Evolutionary conservation across 2,329 filamentous ascomycete genomes (phyloP).

Genomic region (Pseudogymnoascus sp.): DNA sequence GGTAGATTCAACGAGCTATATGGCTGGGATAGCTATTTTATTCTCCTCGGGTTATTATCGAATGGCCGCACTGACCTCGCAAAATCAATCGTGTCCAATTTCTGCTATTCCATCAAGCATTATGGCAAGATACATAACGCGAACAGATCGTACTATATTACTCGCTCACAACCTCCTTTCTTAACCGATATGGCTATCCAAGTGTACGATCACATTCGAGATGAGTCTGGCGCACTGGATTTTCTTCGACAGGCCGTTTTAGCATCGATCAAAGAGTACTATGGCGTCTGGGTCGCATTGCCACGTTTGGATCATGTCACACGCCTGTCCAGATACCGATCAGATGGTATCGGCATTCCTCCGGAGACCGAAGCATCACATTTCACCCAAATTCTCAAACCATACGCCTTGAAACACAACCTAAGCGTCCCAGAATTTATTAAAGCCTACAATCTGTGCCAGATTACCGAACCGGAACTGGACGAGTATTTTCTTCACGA

Average conservation of each 20-base stretch:
- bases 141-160: conserved; percentile 94
- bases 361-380: conserved; percentile 47
- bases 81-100: conserved; percentile 92
- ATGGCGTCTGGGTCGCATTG: conserved; percentile 11
- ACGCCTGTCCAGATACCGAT: conserved; percentile 41
- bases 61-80: conserved; percentile 80
- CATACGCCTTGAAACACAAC: conserved; percentile 49
- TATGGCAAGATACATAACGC: conserved; percentile 98
- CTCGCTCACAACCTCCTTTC: conserved; percentile 90
- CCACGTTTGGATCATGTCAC: conserved; percentile 40
- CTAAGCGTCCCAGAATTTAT: conserved; percentile 83
- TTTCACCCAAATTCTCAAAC: conserved; percentile 35
- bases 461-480: conserved; percentile 74
- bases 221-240: conserved; percentile 70
- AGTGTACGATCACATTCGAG: conserved; percentile 88
- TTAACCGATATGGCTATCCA: conserved; percentile 94
- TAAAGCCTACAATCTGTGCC: conserved; percentile 72
- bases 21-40: conserved; percentile 99
- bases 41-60: conserved; percentile 79
- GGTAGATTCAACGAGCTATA: conserved; percentile 98
- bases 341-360: conserved; percentile 42
- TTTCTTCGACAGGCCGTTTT: conserved; percentile 75
- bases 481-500: conserved; percentile 97
- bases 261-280: conserved; percentile 76
- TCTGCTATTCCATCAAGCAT: conserved; percentile 96